Percentiles rank a stretch among this genome's conserved stretches.
Evolutionary conservation across 2,329 filamentous ascomycete genomes (phyloP).

Genomic region (Xylariales sp.): DNA sequence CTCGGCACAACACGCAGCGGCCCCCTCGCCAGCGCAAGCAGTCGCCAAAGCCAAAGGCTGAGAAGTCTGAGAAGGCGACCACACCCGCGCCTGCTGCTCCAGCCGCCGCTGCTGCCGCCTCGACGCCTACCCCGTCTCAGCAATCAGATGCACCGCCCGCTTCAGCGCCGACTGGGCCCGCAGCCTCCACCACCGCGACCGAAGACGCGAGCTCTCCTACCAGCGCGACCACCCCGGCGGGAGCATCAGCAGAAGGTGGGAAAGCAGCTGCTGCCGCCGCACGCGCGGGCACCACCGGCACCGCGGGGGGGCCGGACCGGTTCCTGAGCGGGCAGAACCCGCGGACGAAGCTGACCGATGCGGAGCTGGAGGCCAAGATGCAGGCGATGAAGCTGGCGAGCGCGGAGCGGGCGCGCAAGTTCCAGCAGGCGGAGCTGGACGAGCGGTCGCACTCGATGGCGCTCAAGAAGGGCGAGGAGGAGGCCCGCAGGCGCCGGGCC

Average conservation of each 20-base stretch:
- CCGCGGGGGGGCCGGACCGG: constrained; percentile 33
- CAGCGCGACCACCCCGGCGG: background rate
- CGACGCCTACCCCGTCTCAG: constrained; percentile 6
- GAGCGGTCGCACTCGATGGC: constrained; percentile 51
- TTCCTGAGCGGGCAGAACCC: constrained; percentile 53
- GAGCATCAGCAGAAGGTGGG: constrained; percentile 1
- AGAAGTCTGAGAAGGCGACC: constrained; percentile 7
- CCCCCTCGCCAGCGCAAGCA: constrained; percentile 7
- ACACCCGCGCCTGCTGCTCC: constrained; percentile 10
- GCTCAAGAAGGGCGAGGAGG: constrained; percentile 51
- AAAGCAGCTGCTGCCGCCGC: constrained; percentile 6
- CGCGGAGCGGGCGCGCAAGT: constrained; percentile 55
- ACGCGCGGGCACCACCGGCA: constrained; percentile 25
- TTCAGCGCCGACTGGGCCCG: constrained; percentile 3
- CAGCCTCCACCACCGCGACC: constrained; percentile 6
- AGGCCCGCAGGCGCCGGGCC: constrained; percentile 45
- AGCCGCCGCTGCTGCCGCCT: constrained; percentile 7
- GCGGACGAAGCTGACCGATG: constrained; percentile 55
- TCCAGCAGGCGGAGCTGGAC: constrained; percentile 54
- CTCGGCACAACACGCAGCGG: constrained; percentile 8
- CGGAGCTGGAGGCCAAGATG: constrained; percentile 56
- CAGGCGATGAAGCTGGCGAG: constrained; percentile 55
- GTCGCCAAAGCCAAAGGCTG: constrained; percentile 10
- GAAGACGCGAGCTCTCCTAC: background rate
- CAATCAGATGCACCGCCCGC: constrained; percentile 3